phyloP scores from a whole-genome alignment of 257 asterid genomes.

The Solanum appendiculatum region DNA sequence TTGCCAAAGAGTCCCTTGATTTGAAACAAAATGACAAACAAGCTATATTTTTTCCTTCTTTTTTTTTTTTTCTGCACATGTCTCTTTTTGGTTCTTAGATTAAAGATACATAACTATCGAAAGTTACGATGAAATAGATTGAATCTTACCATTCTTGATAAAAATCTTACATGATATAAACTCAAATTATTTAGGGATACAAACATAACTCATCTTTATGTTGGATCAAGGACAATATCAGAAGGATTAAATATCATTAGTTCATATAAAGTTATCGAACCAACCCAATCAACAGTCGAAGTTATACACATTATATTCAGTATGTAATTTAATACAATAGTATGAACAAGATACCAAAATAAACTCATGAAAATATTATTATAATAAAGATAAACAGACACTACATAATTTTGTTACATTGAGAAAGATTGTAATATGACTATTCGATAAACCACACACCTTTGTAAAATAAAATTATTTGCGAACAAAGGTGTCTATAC shows the following conservation, averaged over 20 bases:
- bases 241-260: accelerated
- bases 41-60: neutral
- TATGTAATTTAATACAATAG: neutral
- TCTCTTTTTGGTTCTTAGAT: neutral
- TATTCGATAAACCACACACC: too few species aligned
- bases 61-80: neutral
- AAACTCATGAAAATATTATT: neutral
- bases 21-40: neutral
- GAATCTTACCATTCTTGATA: too few species aligned
- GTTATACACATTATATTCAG: neutral
- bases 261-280: neutral
- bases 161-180: too few species aligned
- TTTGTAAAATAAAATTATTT: too few species aligned
- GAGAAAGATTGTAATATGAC: too few species aligned
- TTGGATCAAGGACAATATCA: neutral
- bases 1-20: neutral
- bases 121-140: too few species aligned
- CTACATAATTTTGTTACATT: neutral
- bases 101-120: neutral
- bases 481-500: too few species aligned
- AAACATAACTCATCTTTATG: neutral
- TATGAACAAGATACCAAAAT: neutral
- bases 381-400: too few species aligned
- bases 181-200: neutral
- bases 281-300: neutral